Conservation (phyloP, 192 early-diverging fungal species). For the Dissophora globulifera region DNA sequence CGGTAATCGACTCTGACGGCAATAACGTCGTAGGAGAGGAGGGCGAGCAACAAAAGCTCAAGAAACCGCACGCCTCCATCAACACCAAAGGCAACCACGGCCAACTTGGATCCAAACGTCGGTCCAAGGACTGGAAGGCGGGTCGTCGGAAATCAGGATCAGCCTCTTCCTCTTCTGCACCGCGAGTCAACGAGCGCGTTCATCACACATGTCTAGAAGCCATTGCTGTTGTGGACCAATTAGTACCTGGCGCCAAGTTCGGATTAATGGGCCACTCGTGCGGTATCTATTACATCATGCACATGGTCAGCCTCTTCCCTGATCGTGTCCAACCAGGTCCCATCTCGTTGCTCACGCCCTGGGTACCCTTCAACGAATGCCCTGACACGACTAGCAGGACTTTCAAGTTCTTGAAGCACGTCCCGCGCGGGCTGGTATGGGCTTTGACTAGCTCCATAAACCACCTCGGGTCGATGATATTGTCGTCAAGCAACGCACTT, state of each 20-base stretch:
- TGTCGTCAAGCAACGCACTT: slow-evolving; percentile 38
- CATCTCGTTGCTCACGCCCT: slow-evolving; percentile 37
- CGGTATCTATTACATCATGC: slow-evolving; percentile 48
- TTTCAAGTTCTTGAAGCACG: slow-evolving; percentile 49
- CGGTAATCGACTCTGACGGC: background rate
- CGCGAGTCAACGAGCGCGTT: slow-evolving; percentile 21
- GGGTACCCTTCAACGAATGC: slow-evolving; percentile 52
- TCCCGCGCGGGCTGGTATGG: slow-evolving; percentile 42
- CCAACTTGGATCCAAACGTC: background rate
- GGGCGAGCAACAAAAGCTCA: background rate
- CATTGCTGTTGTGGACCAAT: slow-evolving; percentile 14
- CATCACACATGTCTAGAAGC: slow-evolving; percentile 36
- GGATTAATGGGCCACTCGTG: slow-evolving; percentile 50
- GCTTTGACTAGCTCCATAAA: slow-evolving; percentile 50
- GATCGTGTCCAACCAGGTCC: slow-evolving; percentile 30
- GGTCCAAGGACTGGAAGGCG: background rate
- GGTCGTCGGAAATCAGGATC: too few relatives aligned
- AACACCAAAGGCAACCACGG: background rate
- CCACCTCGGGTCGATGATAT: slow-evolving; percentile 40
- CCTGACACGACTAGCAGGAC: slow-evolving; percentile 40
- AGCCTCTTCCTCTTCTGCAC: background rate
- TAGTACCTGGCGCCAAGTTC: slow-evolving; percentile 25
- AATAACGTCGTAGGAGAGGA: too few relatives aligned
- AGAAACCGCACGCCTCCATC: background rate
- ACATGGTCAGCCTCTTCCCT: slow-evolving; percentile 19